Evolutionary conservation across 2,329 filamentous ascomycete species (phyloP).

Genomic region (Cladobotryum protrusum): DNA sequence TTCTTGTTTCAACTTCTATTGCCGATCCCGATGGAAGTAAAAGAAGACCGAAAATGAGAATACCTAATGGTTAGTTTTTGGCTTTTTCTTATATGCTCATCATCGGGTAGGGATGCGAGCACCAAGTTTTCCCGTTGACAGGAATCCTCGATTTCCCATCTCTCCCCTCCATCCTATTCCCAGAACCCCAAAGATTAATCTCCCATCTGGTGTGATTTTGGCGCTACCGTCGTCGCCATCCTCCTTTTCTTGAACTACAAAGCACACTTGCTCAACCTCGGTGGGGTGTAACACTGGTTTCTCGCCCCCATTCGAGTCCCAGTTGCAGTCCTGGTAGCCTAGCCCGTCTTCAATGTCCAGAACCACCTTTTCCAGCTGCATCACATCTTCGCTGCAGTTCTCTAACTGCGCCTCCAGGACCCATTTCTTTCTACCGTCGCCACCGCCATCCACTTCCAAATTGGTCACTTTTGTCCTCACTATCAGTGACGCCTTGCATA

Average conservation of each 20-base stretch:
- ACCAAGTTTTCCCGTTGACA: constrained; percentile 79
- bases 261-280: constrained; percentile 61
- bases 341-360: constrained; percentile 49
- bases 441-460: constrained; percentile 13
- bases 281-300: constrained; percentile 55
- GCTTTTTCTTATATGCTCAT: no score
- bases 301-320: constrained; percentile 37
- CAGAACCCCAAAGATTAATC: constrained; percentile 69
- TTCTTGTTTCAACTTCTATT: neutral
- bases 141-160: constrained; percentile 81
- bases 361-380: constrained; percentile 65
- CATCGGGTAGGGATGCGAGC: constrained; percentile 32
- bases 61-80: no score
- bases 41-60: no score
- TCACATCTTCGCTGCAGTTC: constrained; percentile 79
- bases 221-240: constrained; percentile 31
- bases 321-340: constrained; percentile 50
- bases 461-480: constrained; percentile 81
- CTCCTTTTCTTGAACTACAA: constrained; percentile 46
- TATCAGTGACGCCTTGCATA: constrained; percentile 82
- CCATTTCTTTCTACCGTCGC: constrained; percentile 44
- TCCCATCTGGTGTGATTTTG: constrained; percentile 45
- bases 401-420: constrained; percentile 91
- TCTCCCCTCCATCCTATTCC: constrained; percentile 82
- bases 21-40: neutral